Evolutionary conservation across 805 yeast genomes (phyloP).

Genomic region (Blastobotrys chiropterorum): DNA sequence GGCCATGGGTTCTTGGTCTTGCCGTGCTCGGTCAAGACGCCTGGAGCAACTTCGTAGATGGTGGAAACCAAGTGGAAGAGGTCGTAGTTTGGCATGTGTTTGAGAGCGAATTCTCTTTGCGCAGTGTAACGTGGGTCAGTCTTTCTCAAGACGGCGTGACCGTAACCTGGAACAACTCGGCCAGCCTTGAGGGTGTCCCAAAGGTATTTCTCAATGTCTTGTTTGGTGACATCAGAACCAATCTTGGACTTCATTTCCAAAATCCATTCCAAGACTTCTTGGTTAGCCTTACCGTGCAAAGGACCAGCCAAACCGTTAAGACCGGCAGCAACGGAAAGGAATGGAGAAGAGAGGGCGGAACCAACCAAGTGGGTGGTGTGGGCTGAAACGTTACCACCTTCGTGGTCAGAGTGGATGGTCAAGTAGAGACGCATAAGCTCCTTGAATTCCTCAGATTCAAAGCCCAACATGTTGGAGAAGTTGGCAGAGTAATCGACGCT

Average conservation of each 20-base stretch:
- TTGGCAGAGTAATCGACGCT: constrained; percentile 67
- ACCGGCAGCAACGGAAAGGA: constrained; percentile 70
- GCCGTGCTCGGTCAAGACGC: constrained; percentile 69
- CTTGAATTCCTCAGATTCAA: constrained; percentile 43
- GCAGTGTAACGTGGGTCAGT: constrained; percentile 80
- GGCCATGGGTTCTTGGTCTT: constrained; percentile 85
- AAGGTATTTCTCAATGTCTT: constrained; percentile 56
- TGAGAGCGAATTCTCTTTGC: constrained; percentile 59
- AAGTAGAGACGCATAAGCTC: constrained; percentile 68
- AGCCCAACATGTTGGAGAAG: constrained; percentile 60
- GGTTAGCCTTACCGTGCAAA: constrained; percentile 79
- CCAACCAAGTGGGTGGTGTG: constrained; percentile 81
- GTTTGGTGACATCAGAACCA: constrained; percentile 34
- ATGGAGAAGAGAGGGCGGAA: constrained; percentile 72
- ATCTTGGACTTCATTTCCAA: constrained; percentile 46
- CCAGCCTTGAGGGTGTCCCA: constrained; percentile 69
- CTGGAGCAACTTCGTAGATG: constrained; percentile 66
- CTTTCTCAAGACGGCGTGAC: constrained; percentile 79
- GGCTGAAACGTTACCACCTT: constrained; percentile 80
- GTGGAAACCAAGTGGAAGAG: constrained; percentile 61
- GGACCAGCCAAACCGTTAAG: constrained; percentile 83
- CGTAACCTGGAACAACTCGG: constrained; percentile 82
- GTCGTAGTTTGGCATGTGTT: constrained; percentile 53
- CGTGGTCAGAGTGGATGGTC: constrained; percentile 75
- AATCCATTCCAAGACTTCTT: constrained; percentile 74